Percentiles rank a stretch among this genome's conserved stretches.
Conservation (phyloP, 352 stramenopile species). For the Pythium insidiosum region DNA sequence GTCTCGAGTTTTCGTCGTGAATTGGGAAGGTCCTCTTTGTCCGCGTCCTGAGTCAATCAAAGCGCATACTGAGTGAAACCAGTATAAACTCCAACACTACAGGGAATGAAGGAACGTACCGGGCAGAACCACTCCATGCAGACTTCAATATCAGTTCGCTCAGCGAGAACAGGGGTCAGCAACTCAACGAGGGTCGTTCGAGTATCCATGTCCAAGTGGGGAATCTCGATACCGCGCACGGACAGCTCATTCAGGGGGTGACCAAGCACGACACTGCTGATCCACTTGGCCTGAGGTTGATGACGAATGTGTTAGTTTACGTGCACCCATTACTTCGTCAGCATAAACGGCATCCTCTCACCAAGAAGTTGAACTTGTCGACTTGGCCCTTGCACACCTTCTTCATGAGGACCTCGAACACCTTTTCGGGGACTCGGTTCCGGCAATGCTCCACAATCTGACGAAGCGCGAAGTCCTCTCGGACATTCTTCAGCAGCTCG, state of each 20-base stretch:
- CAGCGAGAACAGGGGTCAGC: conserved; percentile 71
- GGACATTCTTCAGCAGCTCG: conserved; percentile 59
- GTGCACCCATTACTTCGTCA: too few relatives aligned
- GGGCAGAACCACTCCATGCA: conserved; percentile 87
- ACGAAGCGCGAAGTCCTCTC: conserved; percentile 75
- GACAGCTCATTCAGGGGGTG: conserved; percentile 55
- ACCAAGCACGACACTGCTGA: conserved; percentile 67
- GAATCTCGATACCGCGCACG: conserved; percentile 82
- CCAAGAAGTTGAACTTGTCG: conserved; percentile 85
- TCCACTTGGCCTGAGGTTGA: conserved; percentile 74
- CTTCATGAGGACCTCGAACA: conserved; percentile 77
- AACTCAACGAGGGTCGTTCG: conserved; percentile 62
- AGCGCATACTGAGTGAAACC: neutral
- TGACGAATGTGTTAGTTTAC: too few relatives aligned
- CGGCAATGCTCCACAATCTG: conserved; percentile 68
- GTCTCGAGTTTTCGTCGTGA: conserved; percentile 63
- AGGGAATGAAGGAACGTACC: conserved; percentile 18
- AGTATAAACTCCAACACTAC: too few relatives aligned
- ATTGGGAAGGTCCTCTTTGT: conserved; percentile 48
- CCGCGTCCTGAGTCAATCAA: conserved; percentile 34
- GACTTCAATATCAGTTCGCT: conserved; percentile 77
- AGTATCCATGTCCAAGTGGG: conserved; percentile 64
- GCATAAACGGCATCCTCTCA: conserved; percentile 11
- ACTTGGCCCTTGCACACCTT: conserved; percentile 79
- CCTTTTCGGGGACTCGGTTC: conserved; percentile 73